phyloP scores from a whole-genome alignment of 306 rosid genomes.

The Comarum palustre region DNA sequence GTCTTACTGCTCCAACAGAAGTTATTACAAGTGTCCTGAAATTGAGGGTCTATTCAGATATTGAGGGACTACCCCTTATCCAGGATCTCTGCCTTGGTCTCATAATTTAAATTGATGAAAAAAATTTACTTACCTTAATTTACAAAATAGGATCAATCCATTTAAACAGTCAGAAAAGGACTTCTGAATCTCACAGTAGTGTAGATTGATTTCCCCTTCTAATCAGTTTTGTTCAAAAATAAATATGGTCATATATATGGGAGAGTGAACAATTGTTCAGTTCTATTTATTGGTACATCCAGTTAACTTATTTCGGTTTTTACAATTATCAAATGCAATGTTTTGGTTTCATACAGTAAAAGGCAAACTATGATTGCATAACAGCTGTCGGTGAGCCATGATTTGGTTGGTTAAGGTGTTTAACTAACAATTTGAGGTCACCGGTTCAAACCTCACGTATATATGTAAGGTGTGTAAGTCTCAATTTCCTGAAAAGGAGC shows the following conservation, averaged over 20 bases:
- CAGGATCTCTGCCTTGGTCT: conserved; percentile 71
- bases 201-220: not conserved
- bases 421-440: too few species aligned
- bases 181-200: conserved; percentile 11
- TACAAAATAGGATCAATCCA: conserved; percentile 3
- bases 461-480: too few species aligned
- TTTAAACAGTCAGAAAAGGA: conserved; percentile 7
- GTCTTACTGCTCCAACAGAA: not conserved
- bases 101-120: not conserved
- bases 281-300: not conserved
- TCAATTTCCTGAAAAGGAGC: not conserved
- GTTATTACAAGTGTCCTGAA: conserved; percentile 56
- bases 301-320: not conserved
- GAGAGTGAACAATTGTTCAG: not conserved
- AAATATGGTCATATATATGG: not conserved
- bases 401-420: too few species aligned
- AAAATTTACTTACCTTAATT: not conserved
- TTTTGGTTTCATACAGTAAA: not conserved
- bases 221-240: not conserved
- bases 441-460: too few species aligned
- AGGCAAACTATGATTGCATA: not conserved
- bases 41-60: conserved; percentile 77
- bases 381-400: too few species aligned
- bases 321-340: not conserved
- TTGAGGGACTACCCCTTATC: conserved; percentile 68